A percentile compares a stretch with the other conserved stretches of the same genome.
Conservation (phyloP, 495 filamentous ascomycete genomes). For the Penicillium pancosmium region DNA sequence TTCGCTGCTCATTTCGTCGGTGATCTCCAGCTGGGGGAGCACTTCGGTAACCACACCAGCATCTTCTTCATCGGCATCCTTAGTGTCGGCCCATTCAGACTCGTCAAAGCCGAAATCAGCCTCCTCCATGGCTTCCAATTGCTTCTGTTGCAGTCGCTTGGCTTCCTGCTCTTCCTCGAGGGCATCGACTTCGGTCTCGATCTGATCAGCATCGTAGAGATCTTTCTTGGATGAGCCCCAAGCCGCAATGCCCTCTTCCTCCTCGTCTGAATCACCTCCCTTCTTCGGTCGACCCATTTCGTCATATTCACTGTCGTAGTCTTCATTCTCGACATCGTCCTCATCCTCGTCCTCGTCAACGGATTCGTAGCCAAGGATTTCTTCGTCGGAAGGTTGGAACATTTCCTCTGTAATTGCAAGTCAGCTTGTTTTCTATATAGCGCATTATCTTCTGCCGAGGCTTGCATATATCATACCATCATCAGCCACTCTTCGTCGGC, state of each 20-base stretch:
- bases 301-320: constrained; percentile 44
- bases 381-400: constrained; percentile 81
- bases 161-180: constrained; percentile 92
- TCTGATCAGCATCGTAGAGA: constrained; percentile 88
- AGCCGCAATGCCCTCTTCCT: constrained; percentile 74
- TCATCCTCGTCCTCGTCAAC: constrained; percentile 53
- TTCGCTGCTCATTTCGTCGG: constrained; percentile 72
- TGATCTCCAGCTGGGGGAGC: constrained; percentile 78
- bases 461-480: constrained; percentile 49
- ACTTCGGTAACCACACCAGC: constrained; percentile 73
- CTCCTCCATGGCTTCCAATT: constrained; percentile 79
- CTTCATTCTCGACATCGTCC: constrained; percentile 56
- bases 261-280: constrained; percentile 49
- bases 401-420: constrained; percentile 50
- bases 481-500: constrained; percentile 64
- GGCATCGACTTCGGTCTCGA: constrained; percentile 90
- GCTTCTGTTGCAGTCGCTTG: constrained; percentile 83
- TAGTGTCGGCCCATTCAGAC: constrained; percentile 70
- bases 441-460: constrained; percentile 9
- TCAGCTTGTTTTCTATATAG: constrained; percentile 17
- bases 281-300: constrained; percentile 31
- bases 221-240: constrained; percentile 88
- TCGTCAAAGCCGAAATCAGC: constrained; percentile 93
- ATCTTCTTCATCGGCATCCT: constrained; percentile 40
- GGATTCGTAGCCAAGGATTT: constrained; percentile 70